phyloP scores from a whole-genome alignment of 306 rosid genomes.

The Canavalia gladiata region DNA sequence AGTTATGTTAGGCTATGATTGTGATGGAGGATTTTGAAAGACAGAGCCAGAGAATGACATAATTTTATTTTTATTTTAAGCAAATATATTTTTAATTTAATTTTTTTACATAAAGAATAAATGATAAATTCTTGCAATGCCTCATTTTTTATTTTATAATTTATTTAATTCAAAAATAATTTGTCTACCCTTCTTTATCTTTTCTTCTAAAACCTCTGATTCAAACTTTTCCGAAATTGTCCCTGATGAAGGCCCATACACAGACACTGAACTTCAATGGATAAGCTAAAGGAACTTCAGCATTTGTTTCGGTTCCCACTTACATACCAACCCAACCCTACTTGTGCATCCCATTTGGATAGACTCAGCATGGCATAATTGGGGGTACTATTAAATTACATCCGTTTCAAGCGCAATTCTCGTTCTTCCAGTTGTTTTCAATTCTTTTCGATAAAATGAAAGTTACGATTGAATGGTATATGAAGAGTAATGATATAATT shows the following conservation, averaged over 20 bases:
- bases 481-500: too few relatives aligned
- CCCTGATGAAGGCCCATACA: slow-evolving; percentile 51
- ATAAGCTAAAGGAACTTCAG: slow-evolving; percentile 34
- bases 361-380: slow-evolving; percentile 39
- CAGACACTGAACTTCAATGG: slow-evolving; percentile 21
- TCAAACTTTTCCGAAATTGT: slow-evolving; percentile 35
- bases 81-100: background rate
- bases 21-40: background rate
- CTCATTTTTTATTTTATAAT: background rate
- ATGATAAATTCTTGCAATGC: background rate
- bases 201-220: background rate
- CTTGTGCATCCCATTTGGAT: slow-evolving; percentile 31
- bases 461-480: background rate
- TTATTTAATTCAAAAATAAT: background rate
- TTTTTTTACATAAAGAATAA: background rate
- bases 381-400: slow-evolving; percentile 32
- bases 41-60: background rate
- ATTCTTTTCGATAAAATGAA: slow-evolving; percentile 22
- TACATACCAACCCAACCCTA: slow-evolving; percentile 41
- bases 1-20: background rate
- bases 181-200: background rate
- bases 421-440: slow-evolving; percentile 48
- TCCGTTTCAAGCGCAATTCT: slow-evolving; percentile 36
- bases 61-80: background rate
- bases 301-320: slow-evolving; percentile 26